Percentiles rank a stretch among this genome's conserved stretches.
phyloP scores from a whole-genome alignment of 208 protist species.

The Trypanosoma brucei region DNA sequence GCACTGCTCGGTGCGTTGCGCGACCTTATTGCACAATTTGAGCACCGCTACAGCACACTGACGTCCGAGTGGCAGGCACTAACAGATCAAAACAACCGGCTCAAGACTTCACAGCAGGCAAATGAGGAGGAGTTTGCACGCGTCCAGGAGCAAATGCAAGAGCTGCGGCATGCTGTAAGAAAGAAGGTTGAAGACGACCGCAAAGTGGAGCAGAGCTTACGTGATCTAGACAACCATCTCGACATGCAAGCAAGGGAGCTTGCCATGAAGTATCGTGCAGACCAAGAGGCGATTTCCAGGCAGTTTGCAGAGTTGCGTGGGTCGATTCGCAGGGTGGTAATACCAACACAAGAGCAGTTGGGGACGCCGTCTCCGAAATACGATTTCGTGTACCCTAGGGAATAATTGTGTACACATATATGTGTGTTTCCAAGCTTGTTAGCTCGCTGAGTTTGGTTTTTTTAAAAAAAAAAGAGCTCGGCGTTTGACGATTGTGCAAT shows the following conservation, averaged over 20 bases:
- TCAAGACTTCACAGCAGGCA: conserved; percentile 27
- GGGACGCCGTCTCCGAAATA: not conserved
- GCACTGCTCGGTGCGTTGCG: conserved; percentile 18
- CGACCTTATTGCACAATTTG: conserved; percentile 23
- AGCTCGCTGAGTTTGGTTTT: too few relatives aligned
- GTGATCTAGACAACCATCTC: conserved; percentile 59
- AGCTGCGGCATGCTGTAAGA: conserved; percentile 69
- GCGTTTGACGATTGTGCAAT: too few relatives aligned
- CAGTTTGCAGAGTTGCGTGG: conserved; percentile 67
- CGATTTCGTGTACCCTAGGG: not conserved
- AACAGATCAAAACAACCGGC: conserved; percentile 37
- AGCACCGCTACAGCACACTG: conserved; percentile 17
- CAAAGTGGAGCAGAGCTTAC: conserved; percentile 66
- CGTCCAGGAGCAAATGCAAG: conserved; percentile 55
- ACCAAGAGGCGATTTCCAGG: conserved; percentile 69
- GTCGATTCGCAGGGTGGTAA: conserved; percentile 50
- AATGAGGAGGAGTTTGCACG: conserved; percentile 36
- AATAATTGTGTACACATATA: too few relatives aligned
- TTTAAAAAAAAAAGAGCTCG: too few relatives aligned
- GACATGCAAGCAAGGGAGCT: conserved; percentile 79
- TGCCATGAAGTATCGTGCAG: conserved; percentile 69
- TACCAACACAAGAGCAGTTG: conserved; percentile 13
- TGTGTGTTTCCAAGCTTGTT: too few relatives aligned
- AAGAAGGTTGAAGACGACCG: conserved; percentile 72
- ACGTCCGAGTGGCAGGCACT: conserved; percentile 48